phyloP scores from a whole-genome alignment of 768 basidiomycete genomes.

The Lactarius hengduanensis region DNA sequence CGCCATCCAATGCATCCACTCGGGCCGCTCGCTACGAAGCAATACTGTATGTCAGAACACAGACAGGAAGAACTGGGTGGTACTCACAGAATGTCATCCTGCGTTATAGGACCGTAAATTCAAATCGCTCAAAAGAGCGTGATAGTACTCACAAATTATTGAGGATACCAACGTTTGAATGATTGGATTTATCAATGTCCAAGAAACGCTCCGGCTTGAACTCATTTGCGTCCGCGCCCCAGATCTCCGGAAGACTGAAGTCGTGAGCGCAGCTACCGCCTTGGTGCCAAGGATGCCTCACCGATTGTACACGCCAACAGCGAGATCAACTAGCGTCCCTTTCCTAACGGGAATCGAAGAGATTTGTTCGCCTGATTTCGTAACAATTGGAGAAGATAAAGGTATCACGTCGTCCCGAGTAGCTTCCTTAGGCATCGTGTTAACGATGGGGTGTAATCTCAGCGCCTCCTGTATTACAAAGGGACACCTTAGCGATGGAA shows the following conservation, averaged over 20 bases:
- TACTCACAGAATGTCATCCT: constrained; percentile 15
- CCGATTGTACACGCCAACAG: constrained; percentile 11
- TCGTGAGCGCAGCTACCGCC: neutral
- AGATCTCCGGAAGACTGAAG: constrained; percentile 9
- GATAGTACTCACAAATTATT: neutral
- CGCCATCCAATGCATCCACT: constrained; percentile 14
- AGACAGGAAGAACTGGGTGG: neutral
- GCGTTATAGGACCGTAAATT: neutral
- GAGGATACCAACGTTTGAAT: neutral
- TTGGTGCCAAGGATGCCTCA: neutral
- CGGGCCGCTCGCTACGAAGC: constrained; percentile 1
- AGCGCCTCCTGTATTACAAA: constrained; percentile 3
- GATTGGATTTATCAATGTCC: neutral
- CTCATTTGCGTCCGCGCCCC: constrained; percentile 9
- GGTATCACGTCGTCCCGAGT: constrained; percentile 29
- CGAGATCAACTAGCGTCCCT: constrained; percentile 10
- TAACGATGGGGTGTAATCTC: constrained; percentile 26
- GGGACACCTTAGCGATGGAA: neutral
- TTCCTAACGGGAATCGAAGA: constrained; percentile 10
- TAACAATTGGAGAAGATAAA: constrained; percentile 16
- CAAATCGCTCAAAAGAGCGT: neutral
- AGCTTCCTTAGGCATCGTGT: constrained; percentile 11
- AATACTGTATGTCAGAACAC: neutral
- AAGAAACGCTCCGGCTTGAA: constrained; percentile 14
- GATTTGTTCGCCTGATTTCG: constrained; percentile 5